These are phyloP conservation scores for Schrenkiella parvula DNA, from an alignment of 345 rosid genomes.

Conservation along the genomic window DNA sequence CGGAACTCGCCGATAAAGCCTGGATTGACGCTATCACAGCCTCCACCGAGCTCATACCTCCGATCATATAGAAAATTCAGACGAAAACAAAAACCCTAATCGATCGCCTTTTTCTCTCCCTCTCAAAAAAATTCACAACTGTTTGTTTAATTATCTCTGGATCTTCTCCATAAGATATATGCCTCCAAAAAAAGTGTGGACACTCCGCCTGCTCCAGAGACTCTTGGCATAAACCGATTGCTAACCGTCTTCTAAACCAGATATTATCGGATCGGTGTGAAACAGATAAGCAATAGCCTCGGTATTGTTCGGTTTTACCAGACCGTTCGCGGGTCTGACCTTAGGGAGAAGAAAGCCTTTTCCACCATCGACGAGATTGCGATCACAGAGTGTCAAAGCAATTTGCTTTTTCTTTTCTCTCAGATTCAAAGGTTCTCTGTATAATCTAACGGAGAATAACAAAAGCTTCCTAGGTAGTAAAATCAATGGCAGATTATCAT, in stretches of 20 bases:
- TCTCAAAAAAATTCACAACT: conserved; percentile 2
- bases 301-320: neutral
- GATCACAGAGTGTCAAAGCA: conserved; percentile 27
- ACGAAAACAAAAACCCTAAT: conserved; percentile 24
- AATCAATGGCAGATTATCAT: conserved; percentile 85
- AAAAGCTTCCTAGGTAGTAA: neutral
- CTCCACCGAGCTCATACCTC: conserved; percentile 44
- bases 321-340: neutral
- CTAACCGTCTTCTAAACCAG: neutral
- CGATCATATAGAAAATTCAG: neutral
- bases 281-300: neutral
- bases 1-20: conserved; percentile 46
- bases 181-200: neutral
- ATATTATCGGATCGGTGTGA: neutral
- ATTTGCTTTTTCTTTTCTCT: neutral
- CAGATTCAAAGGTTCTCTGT: conserved; percentile 24
- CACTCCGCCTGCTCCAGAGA: neutral
- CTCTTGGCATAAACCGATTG: neutral
- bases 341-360: neutral
- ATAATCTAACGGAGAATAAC: conserved; percentile 8
- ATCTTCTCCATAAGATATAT: conserved; percentile 7
- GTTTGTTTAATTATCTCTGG: conserved; percentile 6
- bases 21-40: conserved; percentile 56
- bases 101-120: conserved; percentile 31
- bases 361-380: conserved; percentile 9